Percentiles rank a stretch among this genome's conserved stretches.
These are phyloP conservation scores for Zygosaccharomyces sapae DNA, from an alignment of 1,139 yeast genomes.

Conservation along the genomic window DNA sequence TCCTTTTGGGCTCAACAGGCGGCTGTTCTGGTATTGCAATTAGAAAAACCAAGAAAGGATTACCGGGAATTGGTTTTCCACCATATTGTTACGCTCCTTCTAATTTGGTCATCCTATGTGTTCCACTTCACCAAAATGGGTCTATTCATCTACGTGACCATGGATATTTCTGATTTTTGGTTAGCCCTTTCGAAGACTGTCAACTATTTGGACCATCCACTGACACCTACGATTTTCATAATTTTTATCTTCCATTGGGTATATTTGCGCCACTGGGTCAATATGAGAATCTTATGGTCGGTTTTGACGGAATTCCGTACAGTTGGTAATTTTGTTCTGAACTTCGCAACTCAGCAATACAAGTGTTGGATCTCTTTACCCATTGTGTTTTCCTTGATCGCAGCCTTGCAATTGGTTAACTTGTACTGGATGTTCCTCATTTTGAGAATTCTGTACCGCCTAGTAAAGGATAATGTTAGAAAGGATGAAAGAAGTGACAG, in stretches of 20 bases:
- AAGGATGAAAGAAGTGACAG: conserved; percentile 90
- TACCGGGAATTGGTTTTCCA: conserved; percentile 87
- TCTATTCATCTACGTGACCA: conserved; percentile 79
- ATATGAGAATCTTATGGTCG: conserved; percentile 78
- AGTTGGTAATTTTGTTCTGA: conserved; percentile 74
- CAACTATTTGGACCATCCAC: conserved; percentile 69
- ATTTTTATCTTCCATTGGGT: conserved; percentile 72
- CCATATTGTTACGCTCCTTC: conserved; percentile 84
- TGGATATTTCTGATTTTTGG: conserved; percentile 94
- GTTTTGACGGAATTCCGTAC: conserved; percentile 80
- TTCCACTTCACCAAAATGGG: conserved; percentile 98
- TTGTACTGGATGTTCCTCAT: conserved; percentile 83
- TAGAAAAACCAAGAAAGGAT: conserved; percentile 94
- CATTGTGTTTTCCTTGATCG: conserved; percentile 72
- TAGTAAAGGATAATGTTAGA: conserved; percentile 49
- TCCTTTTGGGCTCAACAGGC: conserved; percentile 98
- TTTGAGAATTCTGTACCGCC: conserved; percentile 67
- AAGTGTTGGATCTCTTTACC: conserved; percentile 94
- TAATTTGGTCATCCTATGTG: conserved; percentile 85
- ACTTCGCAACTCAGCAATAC: conserved; percentile 91
- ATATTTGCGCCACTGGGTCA: conserved; percentile 82
- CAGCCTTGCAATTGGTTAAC: conserved; percentile 81
- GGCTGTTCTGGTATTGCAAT: conserved; percentile 69
- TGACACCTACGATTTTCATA: conserved; percentile 64
- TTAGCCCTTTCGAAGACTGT: conserved; percentile 77